Conservation (phyloP, 2,329 filamentous ascomycete species). For the Sphaerulina populicola region DNA sequence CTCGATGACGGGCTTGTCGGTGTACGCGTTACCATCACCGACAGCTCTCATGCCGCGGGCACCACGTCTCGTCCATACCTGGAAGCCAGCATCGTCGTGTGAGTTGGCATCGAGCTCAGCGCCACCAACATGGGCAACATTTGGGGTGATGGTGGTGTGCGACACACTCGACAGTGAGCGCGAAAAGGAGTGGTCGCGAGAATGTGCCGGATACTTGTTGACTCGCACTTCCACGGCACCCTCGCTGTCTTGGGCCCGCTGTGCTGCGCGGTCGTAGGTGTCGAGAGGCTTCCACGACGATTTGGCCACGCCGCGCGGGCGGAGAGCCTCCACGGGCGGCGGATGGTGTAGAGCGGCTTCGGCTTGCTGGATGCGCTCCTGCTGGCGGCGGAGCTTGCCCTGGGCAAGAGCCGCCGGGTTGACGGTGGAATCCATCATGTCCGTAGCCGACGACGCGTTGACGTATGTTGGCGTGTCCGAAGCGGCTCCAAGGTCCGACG, state of each 20-base stretch:
- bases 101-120: constrained; percentile 20
- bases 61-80: constrained; percentile 27
- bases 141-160: constrained; percentile 14
- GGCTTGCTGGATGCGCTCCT: constrained; percentile 27
- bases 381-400: constrained; percentile 30
- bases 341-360: constrained; percentile 23
- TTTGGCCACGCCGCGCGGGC: constrained; percentile 23
- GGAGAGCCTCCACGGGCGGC: constrained; percentile 9
- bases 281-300: constrained; percentile 26
- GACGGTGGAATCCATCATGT: constrained; percentile 2
- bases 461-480: neutral
- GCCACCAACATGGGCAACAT: constrained; percentile 2
- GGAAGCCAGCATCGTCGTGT: constrained; percentile 24
- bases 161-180: constrained; percentile 27
- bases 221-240: constrained; percentile 24
- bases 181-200: constrained; percentile 22
- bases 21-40: constrained; percentile 15
- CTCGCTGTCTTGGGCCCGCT: constrained; percentile 5
- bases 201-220: constrained; percentile 27
- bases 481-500: constrained; percentile 1
- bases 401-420: constrained; percentile 21
- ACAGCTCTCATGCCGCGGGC: neutral
- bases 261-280: constrained; percentile 9
- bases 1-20: constrained; percentile 24
- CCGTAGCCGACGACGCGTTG: neutral